Percentiles rank a stretch among this genome's conserved stretches.
Conservation (phyloP, 75 land plant genomes). For the Pinus taeda region DNA sequence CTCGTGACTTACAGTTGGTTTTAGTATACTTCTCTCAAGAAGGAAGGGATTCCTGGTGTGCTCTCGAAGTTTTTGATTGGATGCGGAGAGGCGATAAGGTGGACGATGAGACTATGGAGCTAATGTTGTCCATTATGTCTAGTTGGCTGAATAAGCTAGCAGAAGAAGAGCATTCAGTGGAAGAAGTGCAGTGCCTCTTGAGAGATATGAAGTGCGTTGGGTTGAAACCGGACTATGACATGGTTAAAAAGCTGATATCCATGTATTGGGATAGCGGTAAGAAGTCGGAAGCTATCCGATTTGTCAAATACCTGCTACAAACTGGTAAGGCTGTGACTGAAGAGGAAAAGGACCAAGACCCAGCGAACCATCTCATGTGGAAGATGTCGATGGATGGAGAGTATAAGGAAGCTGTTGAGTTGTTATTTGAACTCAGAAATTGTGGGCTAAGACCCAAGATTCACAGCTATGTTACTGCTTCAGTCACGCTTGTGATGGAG, state of each 20-base stretch:
- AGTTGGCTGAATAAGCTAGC: constrained; percentile 77
- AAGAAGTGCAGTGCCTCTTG: constrained; percentile 66
- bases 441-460: constrained; percentile 62
- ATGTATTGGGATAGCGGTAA: constrained; percentile 80
- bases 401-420: constrained; percentile 49
- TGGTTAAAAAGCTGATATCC: constrained; percentile 73
- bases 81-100: constrained; percentile 66
- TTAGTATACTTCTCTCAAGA: constrained; percentile 79
- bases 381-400: constrained; percentile 86
- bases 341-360: constrained; percentile 49
- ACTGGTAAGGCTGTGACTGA: constrained; percentile 21
- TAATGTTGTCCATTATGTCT: constrained; percentile 89
- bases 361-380: constrained; percentile 65
- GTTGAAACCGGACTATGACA: constrained; percentile 59
- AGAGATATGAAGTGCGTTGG: constrained; percentile 94
- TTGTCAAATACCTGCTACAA: constrained; percentile 64
- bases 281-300: constrained; percentile 53
- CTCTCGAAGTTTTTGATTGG: constrained; percentile 93
- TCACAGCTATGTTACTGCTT: constrained; percentile 70
- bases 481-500: constrained; percentile 78
- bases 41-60: constrained; percentile 93
- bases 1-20: constrained; percentile 75
- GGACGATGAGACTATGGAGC: constrained; percentile 78
- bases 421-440: constrained; percentile 56
- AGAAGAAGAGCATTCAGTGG: constrained; percentile 42